Percentiles rank a stretch among this genome's conserved stretches.
Conservation (phyloP, 768 basidiomycete genomes). For the Strobilomyces confusus region DNA sequence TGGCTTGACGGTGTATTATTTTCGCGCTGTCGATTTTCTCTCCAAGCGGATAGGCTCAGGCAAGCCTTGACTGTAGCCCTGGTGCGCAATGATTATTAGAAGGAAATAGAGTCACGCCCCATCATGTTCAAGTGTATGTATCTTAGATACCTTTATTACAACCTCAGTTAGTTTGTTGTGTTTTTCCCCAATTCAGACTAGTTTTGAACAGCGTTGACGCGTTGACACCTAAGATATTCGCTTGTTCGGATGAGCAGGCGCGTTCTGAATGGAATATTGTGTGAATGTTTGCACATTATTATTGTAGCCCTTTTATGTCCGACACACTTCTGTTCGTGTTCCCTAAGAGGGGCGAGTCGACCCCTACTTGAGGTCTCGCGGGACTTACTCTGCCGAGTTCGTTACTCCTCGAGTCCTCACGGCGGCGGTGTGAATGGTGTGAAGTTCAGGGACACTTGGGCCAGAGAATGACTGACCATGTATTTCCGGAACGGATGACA, state of each 20-base stretch:
- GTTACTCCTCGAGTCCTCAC: not conserved
- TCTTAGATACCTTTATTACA: slow-evolving; percentile 15
- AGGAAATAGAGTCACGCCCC: slow-evolving; percentile 13
- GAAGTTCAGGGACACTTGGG: not conserved
- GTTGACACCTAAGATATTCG: not conserved
- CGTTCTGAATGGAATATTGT: not conserved
- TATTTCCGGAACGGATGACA: not conserved
- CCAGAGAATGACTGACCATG: not conserved
- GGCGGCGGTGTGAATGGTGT: too few species aligned
- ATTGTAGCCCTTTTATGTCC: not conserved
- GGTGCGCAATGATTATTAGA: slow-evolving; percentile 6
- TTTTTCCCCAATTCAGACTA: slow-evolving; percentile 1
- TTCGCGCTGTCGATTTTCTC: slow-evolving; percentile 4
- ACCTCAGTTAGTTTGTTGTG: slow-evolving; percentile 1
- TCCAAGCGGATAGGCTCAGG: slow-evolving; percentile 17
- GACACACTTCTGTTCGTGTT: not conserved
- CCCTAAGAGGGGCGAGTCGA: too few species aligned
- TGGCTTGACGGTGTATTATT: slow-evolving; percentile 23
- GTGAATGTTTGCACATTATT: not conserved
- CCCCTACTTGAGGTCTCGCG: too few species aligned
- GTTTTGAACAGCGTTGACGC: not conserved
- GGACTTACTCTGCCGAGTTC: not conserved
- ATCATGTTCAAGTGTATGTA: slow-evolving; percentile 14
- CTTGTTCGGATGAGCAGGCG: slow-evolving; percentile 1
- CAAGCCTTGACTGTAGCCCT: slow-evolving; percentile 17